Conservation (phyloP, 192 early-diverging fungal species). For the Allomyces javanicus region DNA sequence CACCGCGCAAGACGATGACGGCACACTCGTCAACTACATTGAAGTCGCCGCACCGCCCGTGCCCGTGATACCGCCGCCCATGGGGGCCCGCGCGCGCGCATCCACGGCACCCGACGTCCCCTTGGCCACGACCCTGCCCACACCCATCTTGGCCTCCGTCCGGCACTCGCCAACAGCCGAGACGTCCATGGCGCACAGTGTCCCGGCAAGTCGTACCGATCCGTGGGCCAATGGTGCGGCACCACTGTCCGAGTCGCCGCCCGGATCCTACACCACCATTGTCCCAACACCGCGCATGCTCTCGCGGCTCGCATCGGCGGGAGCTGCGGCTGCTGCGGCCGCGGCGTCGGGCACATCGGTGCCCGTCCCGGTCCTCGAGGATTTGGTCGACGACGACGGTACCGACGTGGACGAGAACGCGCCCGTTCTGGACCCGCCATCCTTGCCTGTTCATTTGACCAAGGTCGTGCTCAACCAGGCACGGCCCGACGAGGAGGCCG, state of each 20-base stretch:
- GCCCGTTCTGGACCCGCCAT: not conserved
- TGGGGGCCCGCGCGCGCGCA: not conserved
- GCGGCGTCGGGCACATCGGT: no score
- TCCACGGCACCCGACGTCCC: not conserved
- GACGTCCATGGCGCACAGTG: not conserved
- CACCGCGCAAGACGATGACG: conserved; percentile 78
- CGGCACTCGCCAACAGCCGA: not conserved
- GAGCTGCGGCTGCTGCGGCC: no score
- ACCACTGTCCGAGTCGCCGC: not conserved
- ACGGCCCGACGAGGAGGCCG: conserved; percentile 38
- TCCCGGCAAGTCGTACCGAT: not conserved
- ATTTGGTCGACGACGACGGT: no score
- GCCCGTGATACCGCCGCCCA: conserved; percentile 19
- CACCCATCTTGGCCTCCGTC: not conserved
- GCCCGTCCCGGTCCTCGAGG: no score
- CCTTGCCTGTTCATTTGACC: not conserved
- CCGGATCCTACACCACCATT: not conserved
- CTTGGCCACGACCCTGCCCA: not conserved
- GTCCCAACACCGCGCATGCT: not conserved
- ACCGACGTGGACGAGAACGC: no score
- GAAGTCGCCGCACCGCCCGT: conserved; percentile 33
- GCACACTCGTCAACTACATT: conserved; percentile 88
- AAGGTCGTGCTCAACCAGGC: not conserved
- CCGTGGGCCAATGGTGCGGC: not conserved
- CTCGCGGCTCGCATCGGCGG: no score